These are phyloP conservation scores for Gonium pectorale DNA, from an alignment of 139 green algal genomes.

Conservation along the genomic window DNA sequence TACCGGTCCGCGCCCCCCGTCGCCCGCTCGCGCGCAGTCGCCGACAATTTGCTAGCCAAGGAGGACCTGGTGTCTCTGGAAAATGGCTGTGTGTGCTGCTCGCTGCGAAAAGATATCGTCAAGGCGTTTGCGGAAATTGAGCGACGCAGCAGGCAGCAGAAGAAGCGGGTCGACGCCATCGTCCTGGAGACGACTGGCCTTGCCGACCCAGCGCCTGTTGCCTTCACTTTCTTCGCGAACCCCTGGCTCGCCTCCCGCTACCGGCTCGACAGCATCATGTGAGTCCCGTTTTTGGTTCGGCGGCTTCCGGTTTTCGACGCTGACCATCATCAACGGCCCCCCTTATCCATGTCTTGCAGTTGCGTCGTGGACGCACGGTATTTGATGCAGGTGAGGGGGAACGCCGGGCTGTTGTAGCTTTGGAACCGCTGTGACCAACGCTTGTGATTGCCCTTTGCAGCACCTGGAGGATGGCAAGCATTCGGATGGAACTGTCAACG, in stretches of 20 bases:
- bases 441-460: conserved; percentile 18
- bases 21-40: conserved; percentile 57
- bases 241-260: conserved; percentile 84
- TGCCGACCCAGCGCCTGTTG: conserved; percentile 87
- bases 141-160: conserved; percentile 45
- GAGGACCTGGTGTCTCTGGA: conserved; percentile 88
- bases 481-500: conserved; percentile 65
- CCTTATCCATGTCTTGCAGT: conserved; percentile 45
- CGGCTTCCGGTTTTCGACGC: too few relatives aligned
- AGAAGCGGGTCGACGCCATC: conserved; percentile 63
- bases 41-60: conserved; percentile 78
- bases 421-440: not conserved
- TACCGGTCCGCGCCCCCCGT: not conserved
- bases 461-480: conserved; percentile 63
- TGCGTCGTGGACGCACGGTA: conserved; percentile 82
- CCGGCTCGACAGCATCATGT: conserved; percentile 85
- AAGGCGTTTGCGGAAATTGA: conserved; percentile 82
- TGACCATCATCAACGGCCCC: not conserved
- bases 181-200: conserved; percentile 89
- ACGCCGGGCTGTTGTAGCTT: not conserved
- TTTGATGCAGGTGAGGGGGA: conserved; percentile 62
- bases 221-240: conserved; percentile 92
- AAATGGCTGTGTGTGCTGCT: conserved; percentile 91
- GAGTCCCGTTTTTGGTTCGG: conserved; percentile 13
- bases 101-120: conserved; percentile 86